Conservation (phyloP, 345 rosid genomes). For the Microthlaspi erraticum region DNA sequence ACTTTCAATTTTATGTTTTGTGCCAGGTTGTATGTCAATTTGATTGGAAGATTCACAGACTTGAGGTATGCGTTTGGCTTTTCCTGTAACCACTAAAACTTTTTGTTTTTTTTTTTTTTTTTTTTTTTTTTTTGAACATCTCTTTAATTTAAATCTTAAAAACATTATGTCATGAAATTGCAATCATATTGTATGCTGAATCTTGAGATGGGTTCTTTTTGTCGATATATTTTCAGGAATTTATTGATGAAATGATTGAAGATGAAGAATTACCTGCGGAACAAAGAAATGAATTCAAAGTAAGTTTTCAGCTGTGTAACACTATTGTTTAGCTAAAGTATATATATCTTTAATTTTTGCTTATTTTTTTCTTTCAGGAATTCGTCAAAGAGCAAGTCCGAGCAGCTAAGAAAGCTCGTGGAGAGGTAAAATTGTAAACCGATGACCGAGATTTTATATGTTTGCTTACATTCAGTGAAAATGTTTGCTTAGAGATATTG, state of each 20-base stretch:
- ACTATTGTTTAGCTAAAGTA: slow-evolving; percentile 6
- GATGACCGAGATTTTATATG: not conserved
- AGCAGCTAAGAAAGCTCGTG: slow-evolving; percentile 77
- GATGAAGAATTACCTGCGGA: slow-evolving; percentile 69
- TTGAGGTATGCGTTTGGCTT: slow-evolving; percentile 59
- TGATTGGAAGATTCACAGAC: slow-evolving; percentile 88
- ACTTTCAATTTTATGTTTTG: too few relatives aligned
- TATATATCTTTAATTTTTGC: slow-evolving; percentile 6
- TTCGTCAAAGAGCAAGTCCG: slow-evolving; percentile 75
- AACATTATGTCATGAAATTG: not conserved
- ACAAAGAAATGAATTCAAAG: slow-evolving; percentile 83
- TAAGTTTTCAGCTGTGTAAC: slow-evolving; percentile 36
- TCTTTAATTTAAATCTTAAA: too few relatives aligned
- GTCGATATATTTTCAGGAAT: slow-evolving; percentile 58
- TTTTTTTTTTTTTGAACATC: too few relatives aligned
- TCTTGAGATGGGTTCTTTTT: slow-evolving; percentile 20
- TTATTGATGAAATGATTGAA: slow-evolving; percentile 60
- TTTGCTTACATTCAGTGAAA: not conserved
- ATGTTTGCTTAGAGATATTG: slow-evolving; percentile 1
- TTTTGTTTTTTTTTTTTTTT: not conserved
- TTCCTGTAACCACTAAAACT: not conserved
- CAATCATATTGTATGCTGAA: slow-evolving; percentile 3
- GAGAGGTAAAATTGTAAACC: slow-evolving; percentile 58
- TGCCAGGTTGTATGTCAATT: slow-evolving; percentile 89
- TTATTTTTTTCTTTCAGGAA: slow-evolving; percentile 50